Base-by-base conservation (phyloP, 2,329 filamentous ascomycete species). In the Colletotrichum neosansevieriae region DNA sequence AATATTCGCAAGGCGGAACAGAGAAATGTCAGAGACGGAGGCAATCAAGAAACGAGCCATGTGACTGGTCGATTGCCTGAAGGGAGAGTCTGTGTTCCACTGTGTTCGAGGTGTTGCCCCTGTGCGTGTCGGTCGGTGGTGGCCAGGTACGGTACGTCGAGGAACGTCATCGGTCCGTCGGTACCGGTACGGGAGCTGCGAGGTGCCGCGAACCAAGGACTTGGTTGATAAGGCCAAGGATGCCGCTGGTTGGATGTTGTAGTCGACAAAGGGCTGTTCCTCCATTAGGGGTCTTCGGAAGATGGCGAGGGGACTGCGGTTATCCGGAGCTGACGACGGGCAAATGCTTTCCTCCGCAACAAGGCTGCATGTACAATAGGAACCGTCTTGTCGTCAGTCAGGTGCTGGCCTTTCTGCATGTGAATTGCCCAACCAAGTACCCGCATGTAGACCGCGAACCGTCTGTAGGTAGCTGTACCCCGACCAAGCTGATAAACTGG, bases 181-280 rank as follows among this genome's bases (percentile, higher is more conserved):
- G 58, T 19, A 44, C 29, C 58, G 17, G 45, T 13, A 32, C 51
- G 36, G 44, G 42, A 12, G 53, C 34, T 47, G 60, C 60, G 32
- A 64, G 17, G 36, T 36, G 36, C 58, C 17, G 51, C 24, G 44
- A 24, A 64, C 65, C 65, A 68, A 56, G 61, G n/a, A 59, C 65
- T 65, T 65, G 65, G 61, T 58, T 53, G 64, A 63, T 53, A 58
- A 64, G 51, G 59, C 53, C 63, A 67, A 67, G 50, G 17, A 67
- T 57, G 58, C 56, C 58, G 47, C 44, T 21, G 15, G 24, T 15
- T 32, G 24, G 44, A 51, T 36, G 32, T 44, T 38, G 34, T 38
- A 24, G 36, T 63, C 17, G 45, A 58, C 58, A 29, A 24, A 50
- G 34, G n/a, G 38, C 38, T 58, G 64, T 54, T 67, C 51, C 45